Conservation (phyloP, 805 yeast genomes). For the Lachancea thermotolerans region DNA sequence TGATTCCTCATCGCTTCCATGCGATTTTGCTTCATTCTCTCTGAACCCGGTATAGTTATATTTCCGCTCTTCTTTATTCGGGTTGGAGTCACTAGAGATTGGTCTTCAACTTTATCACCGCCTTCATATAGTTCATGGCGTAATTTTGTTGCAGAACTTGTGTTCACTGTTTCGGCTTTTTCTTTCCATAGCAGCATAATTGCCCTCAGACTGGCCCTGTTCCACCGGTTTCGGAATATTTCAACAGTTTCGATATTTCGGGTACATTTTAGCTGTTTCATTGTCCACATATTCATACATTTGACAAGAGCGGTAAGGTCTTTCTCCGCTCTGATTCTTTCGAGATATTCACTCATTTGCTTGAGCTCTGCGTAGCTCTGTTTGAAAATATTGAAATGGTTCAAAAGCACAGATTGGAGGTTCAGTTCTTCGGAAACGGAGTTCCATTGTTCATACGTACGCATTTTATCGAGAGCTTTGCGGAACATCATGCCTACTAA, state of each 20-base stretch:
- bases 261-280: constrained; percentile 28
- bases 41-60: constrained; percentile 34
- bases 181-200: constrained; percentile 33
- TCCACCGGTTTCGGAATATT: constrained; percentile 34
- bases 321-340: constrained; percentile 10
- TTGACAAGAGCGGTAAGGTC: constrained; percentile 22
- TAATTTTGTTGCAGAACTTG: background rate
- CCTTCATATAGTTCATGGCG: background rate
- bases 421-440: constrained; percentile 20
- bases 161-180: constrained; percentile 4
- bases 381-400: constrained; percentile 23
- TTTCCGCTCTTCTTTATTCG: constrained; percentile 17
- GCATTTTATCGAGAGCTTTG: background rate
- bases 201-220: constrained; percentile 35
- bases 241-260: constrained; percentile 32
- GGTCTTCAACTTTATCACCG: constrained; percentile 13
- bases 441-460: background rate
- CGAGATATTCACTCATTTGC: constrained; percentile 12
- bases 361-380: constrained; percentile 10
- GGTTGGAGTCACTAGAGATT: constrained; percentile 15
- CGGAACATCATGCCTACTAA: background rate
- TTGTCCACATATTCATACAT: constrained; percentile 31
- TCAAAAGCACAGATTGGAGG: constrained; percentile 17
- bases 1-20: constrained; percentile 33
- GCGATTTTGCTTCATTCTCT: constrained; percentile 29